Evolutionary conservation across 805 yeast species (phyloP).

Genomic region (Candida quercuum): DNA sequence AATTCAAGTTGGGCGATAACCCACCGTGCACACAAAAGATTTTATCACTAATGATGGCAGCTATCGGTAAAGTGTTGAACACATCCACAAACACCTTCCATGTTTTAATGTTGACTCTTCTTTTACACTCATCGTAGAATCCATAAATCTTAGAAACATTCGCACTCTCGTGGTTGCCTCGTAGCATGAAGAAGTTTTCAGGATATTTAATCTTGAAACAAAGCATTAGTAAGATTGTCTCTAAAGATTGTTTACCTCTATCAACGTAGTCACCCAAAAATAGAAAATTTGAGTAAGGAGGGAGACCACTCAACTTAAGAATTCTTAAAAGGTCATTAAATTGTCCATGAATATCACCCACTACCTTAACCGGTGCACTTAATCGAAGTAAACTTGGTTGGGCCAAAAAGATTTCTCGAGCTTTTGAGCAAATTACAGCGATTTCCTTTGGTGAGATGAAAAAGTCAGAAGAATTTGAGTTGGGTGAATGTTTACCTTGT

Average conservation of each 20-base stretch:
- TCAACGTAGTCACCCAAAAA: constrained; percentile 97
- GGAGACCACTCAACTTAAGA: constrained; percentile 94
- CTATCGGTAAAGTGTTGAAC: constrained; percentile 90
- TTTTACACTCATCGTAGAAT: constrained; percentile 95
- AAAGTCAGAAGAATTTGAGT: constrained; percentile 13
- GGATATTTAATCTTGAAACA: constrained; percentile 97
- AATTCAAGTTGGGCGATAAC: constrained; percentile 62
- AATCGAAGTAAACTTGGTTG: constrained; percentile 89
- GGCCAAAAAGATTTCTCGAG: constrained; percentile 80
- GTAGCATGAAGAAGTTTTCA: constrained; percentile 83
- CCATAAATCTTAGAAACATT: constrained; percentile 96
- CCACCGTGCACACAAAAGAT: constrained; percentile 91
- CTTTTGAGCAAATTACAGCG: constrained; percentile 74
- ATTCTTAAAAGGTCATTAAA: constrained; percentile 86
- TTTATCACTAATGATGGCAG: constrained; percentile 92
- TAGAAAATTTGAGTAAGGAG: constrained; percentile 87
- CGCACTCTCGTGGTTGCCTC: constrained; percentile 98
- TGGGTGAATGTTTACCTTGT: constrained; percentile 14
- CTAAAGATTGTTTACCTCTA: constrained; percentile 93
- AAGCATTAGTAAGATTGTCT: constrained; percentile 78
- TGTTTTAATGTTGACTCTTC: constrained; percentile 85
- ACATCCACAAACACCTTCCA: constrained; percentile 95
- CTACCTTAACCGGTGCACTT: constrained; percentile 72
- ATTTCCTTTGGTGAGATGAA: constrained; percentile 47
- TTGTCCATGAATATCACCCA: constrained; percentile 96